Percentiles rank a stretch among this genome's conserved stretches.
These are phyloP conservation scores for Vararia minispora DNA, from an alignment of 768 basidiomycete genomes.

Conservation along the genomic window DNA sequence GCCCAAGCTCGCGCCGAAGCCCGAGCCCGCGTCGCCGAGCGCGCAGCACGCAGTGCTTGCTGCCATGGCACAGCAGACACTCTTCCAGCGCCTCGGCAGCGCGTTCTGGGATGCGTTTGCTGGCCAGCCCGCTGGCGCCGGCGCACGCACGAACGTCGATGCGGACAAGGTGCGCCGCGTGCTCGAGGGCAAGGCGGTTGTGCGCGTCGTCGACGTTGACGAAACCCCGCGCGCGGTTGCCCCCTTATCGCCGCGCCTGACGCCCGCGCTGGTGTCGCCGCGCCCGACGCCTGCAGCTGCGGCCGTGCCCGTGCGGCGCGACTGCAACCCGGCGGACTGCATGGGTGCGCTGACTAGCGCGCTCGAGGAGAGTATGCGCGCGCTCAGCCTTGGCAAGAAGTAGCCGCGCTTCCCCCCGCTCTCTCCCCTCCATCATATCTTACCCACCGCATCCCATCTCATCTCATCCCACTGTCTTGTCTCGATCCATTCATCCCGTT, in stretches of 20 bases:
- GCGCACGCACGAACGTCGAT: slow-evolving; percentile 28
- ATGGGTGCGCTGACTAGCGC: slow-evolving; percentile 24
- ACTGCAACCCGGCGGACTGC: slow-evolving; percentile 6
- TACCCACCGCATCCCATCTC: no score
- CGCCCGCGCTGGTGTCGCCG: not conserved
- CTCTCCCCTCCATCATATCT: no score
- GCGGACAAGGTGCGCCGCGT: slow-evolving; percentile 74
- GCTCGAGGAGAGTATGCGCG: slow-evolving; percentile 61
- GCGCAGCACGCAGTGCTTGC: slow-evolving; percentile 46
- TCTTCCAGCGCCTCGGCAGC: slow-evolving; percentile 54
- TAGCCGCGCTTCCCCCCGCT: not conserved
- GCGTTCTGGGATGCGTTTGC: slow-evolving; percentile 90
- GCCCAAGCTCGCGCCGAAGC: slow-evolving; percentile 20
- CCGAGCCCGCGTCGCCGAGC: slow-evolving; percentile 22
- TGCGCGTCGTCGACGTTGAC: slow-evolving; percentile 72
- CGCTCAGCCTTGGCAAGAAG: slow-evolving; percentile 48
- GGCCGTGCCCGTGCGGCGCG: slow-evolving; percentile 8
- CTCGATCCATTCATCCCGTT: no score
- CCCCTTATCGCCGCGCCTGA: not conserved
- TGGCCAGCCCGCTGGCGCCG: slow-evolving; percentile 23
- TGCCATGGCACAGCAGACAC: slow-evolving; percentile 68
- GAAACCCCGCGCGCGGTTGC: slow-evolving; percentile 8
- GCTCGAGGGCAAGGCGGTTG: slow-evolving; percentile 73
- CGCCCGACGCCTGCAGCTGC: slow-evolving; percentile 5
- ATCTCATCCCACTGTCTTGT: no score